These are phyloP conservation scores for Rhodotorula kratochvilovae DNA, from an alignment of 768 basidiomycete species.

Conservation along the genomic window DNA sequence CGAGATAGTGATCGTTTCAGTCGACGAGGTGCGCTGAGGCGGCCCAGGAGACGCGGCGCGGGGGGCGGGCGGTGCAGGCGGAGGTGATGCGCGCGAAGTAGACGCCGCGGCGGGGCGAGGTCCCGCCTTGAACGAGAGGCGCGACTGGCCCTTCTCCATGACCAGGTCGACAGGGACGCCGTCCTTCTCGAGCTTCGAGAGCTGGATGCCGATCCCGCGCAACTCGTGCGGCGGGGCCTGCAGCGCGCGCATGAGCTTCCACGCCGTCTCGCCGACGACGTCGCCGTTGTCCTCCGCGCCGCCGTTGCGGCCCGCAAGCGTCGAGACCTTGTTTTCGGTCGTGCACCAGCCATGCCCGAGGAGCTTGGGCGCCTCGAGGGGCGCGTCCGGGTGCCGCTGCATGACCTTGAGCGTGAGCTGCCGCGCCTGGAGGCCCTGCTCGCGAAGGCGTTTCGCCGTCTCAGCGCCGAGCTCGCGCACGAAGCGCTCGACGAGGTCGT, in stretches of 20 bases:
- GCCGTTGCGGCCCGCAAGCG: slow-evolving; percentile 53
- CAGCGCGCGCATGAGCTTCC: slow-evolving; percentile 67
- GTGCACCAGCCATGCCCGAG: slow-evolving; percentile 85
- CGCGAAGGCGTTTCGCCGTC: slow-evolving; percentile 66
- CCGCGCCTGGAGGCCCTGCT: slow-evolving; percentile 64
- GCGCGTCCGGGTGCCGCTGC: slow-evolving; percentile 77
- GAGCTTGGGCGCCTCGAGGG: slow-evolving; percentile 86
- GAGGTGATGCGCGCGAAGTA: not conserved
- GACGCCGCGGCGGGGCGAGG: not conserved
- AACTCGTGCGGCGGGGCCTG: slow-evolving; percentile 77
- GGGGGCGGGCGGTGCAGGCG: not conserved
- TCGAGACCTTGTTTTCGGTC: slow-evolving; percentile 65
- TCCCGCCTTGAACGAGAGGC: slow-evolving; percentile 14
- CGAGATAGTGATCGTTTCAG: not conserved
- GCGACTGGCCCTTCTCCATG: slow-evolving; percentile 30
- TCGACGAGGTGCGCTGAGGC: not conserved
- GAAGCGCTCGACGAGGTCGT: slow-evolving; percentile 75
- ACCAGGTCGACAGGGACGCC: slow-evolving; percentile 17
- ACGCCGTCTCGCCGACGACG: slow-evolving; percentile 70
- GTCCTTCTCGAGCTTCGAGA: slow-evolving; percentile 70
- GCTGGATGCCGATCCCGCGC: slow-evolving; percentile 85
- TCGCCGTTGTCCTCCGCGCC: slow-evolving; percentile 67
- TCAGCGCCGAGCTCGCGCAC: slow-evolving; percentile 71
- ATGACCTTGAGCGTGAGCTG: slow-evolving; percentile 80
- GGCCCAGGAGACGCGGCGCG: not conserved